Conservation (phyloP, 106 monocot species). For the Alisma plantagoaquatica region DNA sequence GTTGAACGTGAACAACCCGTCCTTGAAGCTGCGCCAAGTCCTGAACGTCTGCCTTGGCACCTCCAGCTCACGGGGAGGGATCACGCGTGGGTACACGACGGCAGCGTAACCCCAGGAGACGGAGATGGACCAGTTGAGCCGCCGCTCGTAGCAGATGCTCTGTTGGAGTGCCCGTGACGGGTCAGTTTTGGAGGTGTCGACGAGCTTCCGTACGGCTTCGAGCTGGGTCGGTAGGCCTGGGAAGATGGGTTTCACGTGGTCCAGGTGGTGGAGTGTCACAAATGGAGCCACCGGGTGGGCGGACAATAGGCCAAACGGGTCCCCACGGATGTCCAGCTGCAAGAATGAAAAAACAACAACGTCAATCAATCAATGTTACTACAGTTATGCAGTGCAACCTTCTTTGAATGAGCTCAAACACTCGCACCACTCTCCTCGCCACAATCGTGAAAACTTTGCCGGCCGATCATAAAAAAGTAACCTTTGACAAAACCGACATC, state of each 20-base stretch:
- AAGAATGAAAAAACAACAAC: too few species aligned
- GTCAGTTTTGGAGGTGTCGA: background rate
- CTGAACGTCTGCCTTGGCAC: background rate
- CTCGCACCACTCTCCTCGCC: too few species aligned
- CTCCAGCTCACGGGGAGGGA: background rate
- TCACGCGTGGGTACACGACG: background rate
- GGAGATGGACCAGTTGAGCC: background rate
- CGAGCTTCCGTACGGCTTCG: background rate
- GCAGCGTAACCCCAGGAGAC: conserved; percentile 1
- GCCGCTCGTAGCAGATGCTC: conserved; percentile 1
- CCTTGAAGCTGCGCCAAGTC: conserved; percentile 12
- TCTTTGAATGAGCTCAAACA: too few species aligned
- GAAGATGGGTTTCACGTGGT: background rate
- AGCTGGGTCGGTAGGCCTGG: background rate
- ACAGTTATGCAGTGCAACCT: background rate
- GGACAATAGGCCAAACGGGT: background rate
- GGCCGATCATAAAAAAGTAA: background rate
- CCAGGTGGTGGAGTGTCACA: conserved; percentile 2
- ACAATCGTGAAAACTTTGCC: background rate
- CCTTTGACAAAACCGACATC: background rate
- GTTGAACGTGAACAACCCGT: conserved; percentile 70
- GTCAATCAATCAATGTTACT: background rate
- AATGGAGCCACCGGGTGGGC: too few species aligned
- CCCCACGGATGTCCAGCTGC: background rate
- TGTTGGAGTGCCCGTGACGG: background rate